phyloP scores from a whole-genome alignment of 345 rosid species.

The Populus pruinosa region DNA sequence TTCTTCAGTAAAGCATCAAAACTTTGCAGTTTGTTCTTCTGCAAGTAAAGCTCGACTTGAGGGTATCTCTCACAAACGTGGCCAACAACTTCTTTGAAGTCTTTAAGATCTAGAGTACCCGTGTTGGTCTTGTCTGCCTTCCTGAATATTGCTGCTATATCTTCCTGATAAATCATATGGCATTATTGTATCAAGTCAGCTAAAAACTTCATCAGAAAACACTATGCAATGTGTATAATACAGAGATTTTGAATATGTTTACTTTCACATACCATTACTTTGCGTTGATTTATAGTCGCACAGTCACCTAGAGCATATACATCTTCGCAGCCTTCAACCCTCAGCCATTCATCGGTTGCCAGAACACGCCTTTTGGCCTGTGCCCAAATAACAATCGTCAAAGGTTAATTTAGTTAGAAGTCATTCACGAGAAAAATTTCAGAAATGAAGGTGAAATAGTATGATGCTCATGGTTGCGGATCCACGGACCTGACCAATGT shows the following conservation, averaged over 20 bases:
- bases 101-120: slow-evolving; percentile 43
- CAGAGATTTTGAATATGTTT: not conserved
- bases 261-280: slow-evolving; percentile 45
- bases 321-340: slow-evolving; percentile 60
- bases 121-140: slow-evolving; percentile 59
- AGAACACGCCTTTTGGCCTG: slow-evolving; percentile 59
- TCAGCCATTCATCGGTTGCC: slow-evolving; percentile 84
- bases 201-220: not conserved
- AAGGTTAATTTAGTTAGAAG: not conserved
- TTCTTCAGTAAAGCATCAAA: slow-evolving; percentile 43
- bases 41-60: slow-evolving; percentile 65
- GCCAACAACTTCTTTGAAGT: slow-evolving; percentile 51
- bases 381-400: not conserved
- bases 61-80: slow-evolving; percentile 82
- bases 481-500: slow-evolving; percentile 56
- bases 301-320: slow-evolving; percentile 77
- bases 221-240: not conserved
- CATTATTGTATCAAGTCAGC: too few relatives aligned
- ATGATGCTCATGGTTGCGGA: not conserved
- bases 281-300: slow-evolving; percentile 73
- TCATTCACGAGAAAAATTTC: not conserved
- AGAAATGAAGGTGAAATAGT: not conserved
- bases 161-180: slow-evolving; percentile 47
- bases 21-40: slow-evolving; percentile 49
- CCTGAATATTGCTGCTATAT: slow-evolving; percentile 57